phyloP scores from a whole-genome alignment of 1,284 basidiomycete genomes.

The Leccinum subatratum region DNA sequence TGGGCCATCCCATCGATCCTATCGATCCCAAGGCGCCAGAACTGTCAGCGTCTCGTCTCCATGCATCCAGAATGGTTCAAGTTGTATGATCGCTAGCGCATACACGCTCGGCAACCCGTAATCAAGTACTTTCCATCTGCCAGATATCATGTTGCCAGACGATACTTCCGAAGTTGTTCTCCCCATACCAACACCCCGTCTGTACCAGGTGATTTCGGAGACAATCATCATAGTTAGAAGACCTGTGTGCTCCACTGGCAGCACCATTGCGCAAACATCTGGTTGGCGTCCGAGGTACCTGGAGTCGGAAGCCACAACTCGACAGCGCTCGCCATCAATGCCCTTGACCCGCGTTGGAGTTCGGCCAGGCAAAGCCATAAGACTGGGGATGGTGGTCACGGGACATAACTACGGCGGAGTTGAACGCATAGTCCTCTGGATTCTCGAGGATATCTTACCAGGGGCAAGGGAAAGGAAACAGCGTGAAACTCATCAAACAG shows the following conservation, averaged over 20 bases:
- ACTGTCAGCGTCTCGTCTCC: constrained; percentile 25
- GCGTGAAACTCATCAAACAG: not conserved
- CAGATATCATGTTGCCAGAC: constrained; percentile 61
- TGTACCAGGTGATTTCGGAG: not conserved
- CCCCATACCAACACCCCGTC: constrained; percentile 39
- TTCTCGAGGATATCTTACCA: constrained; percentile 53
- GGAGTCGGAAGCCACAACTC: constrained; percentile 53
- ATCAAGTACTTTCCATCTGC: constrained; percentile 19
- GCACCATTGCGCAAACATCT: constrained; percentile 45
- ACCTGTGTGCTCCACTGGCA: constrained; percentile 59
- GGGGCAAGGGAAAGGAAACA: constrained; percentile 59
- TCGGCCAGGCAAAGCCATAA: too few species aligned
- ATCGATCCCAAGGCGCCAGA: constrained; percentile 48
- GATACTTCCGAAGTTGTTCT: not conserved
- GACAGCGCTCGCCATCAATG: constrained; percentile 52
- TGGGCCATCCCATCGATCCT: constrained; percentile 48
- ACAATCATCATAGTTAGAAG: constrained; percentile 45
- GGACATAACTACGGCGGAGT: not conserved
- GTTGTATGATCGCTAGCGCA: constrained; percentile 47
- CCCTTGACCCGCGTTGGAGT: constrained; percentile 52
- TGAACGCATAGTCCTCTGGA: constrained; percentile 43
- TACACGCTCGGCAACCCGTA: constrained; percentile 48
- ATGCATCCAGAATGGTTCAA: constrained; percentile 45
- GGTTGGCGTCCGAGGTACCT: constrained; percentile 45
- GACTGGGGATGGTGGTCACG: not conserved